These are phyloP conservation scores for Salix dunnii DNA, from an alignment of 345 rosid genomes.

Conservation along the genomic window DNA sequence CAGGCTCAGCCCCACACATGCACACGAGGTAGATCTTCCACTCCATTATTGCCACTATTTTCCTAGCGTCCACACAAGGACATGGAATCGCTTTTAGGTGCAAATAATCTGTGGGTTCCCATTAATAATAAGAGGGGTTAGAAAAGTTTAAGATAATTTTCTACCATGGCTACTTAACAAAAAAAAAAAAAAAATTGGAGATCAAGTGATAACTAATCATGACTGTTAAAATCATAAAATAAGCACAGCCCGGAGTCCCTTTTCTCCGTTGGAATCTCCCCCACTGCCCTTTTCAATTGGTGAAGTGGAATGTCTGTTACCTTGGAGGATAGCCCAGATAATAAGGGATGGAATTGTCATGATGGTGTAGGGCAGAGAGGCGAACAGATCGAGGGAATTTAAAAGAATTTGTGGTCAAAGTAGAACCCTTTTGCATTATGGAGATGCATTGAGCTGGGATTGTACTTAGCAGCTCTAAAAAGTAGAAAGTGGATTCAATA, in stretches of 20 bases:
- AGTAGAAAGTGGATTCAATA: slow-evolving; percentile 23
- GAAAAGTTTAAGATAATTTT: slow-evolving; percentile 12
- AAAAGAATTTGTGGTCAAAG: slow-evolving; percentile 33
- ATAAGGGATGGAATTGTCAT: slow-evolving; percentile 20
- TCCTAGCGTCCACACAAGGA: slow-evolving; percentile 30
- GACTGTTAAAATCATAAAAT: slow-evolving; percentile 19
- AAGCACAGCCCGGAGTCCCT: slow-evolving; percentile 6
- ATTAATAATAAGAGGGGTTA: slow-evolving; percentile 5
- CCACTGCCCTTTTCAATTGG: slow-evolving; percentile 22
- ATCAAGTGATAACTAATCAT: slow-evolving; percentile 29
- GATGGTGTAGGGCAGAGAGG: slow-evolving; percentile 30
- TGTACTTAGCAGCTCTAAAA: slow-evolving; percentile 27
- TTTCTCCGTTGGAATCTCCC: slow-evolving; percentile 10
- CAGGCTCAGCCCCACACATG: slow-evolving; percentile 8
- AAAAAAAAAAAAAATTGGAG: slow-evolving; percentile 3
- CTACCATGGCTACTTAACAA: slow-evolving; percentile 9
- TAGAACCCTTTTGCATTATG: slow-evolving; percentile 26
- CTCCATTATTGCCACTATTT: not conserved
- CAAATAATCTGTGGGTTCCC: slow-evolving; percentile 9
- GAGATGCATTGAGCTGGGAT: slow-evolving; percentile 36
- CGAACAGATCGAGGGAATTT: slow-evolving; percentile 19
- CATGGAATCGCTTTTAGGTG: slow-evolving; percentile 38
- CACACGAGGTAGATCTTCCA: slow-evolving; percentile 10
- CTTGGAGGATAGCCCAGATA: slow-evolving; percentile 26
- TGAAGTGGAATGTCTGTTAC: slow-evolving; percentile 19